These are phyloP conservation scores for Phellinidium pouzarii DNA, from an alignment of 1,284 basidiomycete species.

Conservation along the genomic window DNA sequence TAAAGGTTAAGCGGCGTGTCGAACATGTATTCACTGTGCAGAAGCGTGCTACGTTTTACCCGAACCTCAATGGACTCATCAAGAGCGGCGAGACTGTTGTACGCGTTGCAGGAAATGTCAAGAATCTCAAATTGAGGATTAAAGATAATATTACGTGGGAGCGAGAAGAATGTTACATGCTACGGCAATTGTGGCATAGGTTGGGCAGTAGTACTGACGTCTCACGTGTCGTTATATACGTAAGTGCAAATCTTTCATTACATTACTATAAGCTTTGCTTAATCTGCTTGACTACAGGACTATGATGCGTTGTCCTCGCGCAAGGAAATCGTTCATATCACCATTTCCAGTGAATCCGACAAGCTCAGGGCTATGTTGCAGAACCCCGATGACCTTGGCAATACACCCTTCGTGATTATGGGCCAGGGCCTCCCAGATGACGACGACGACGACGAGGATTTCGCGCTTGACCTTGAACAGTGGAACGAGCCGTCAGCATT, in stretches of 20 bases:
- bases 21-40: slow-evolving; percentile 56
- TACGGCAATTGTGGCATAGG: slow-evolving; percentile 15
- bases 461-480: slow-evolving; percentile 17
- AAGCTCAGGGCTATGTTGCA: not conserved
- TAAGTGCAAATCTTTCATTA: not conserved
- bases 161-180: slow-evolving; percentile 15
- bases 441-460: slow-evolving; percentile 19
- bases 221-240: slow-evolving; percentile 14
- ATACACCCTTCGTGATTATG: slow-evolving; percentile 8
- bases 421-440: slow-evolving; percentile 17
- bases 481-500: slow-evolving; percentile 17
- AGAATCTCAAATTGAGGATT: not conserved
- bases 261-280: too few species aligned
- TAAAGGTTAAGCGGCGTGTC: slow-evolving; percentile 19
- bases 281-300: slow-evolving; percentile 6
- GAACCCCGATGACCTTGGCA: slow-evolving; percentile 6
- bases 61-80: slow-evolving; percentile 45
- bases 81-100: slow-evolving; percentile 36
- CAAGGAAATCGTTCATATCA: slow-evolving; percentile 13
- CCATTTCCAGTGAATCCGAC: slow-evolving; percentile 10
- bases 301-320: slow-evolving; percentile 9
- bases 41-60: slow-evolving; percentile 37
- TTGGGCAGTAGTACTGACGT: slow-evolving; percentile 9
- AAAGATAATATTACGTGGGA: slow-evolving; percentile 14
- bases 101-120: slow-evolving; percentile 7